Base-by-base conservation (phyloP, 371 early-diverging fungal species). In the Dinochytrium kinnereticum region DNA sequence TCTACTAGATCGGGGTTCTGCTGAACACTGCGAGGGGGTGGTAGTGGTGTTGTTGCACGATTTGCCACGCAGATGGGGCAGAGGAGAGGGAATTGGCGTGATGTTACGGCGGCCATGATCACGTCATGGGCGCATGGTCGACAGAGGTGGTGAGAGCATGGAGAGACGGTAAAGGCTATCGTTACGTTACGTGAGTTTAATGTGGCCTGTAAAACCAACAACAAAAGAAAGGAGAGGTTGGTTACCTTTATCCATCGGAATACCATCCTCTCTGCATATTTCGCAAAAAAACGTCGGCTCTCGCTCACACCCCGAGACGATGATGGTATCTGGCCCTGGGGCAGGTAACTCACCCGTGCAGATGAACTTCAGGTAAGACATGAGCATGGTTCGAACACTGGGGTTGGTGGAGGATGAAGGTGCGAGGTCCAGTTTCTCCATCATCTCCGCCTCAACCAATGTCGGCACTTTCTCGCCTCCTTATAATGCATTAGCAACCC, bases 131-230 rank as follows among this genome's bases (percentile, higher is more conserved):
- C 70, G 64, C 75, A 74, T 7, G 49, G 21, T 13, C 57, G 44
- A 44, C 75, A 74, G 64, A 74, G 31, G 19, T 30, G 31, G 40
- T 74, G 75, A 13, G n/a, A 19, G 70, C 75, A 74, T 37, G 39
- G 59, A 2, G 17, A 21, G 26, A 73, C 49, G 2, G 49, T 37
- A 59, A 73, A 73, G 3, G 69, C 74, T 73, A 26, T 30, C 15
- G 26, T n/a, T n/a, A n/a, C n/a, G n/a, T n/a, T n/a, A n/a, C n/a
- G n/a, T n/a, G n/a, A n/a, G n/a, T n/a, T n/a, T n/a, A n/a, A n/a
- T n/a, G n/a, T n/a, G n/a, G n/a, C n/a, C n/a, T n/a, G n/a, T n/a
- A n/a, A n/a, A n/a, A n/a, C n/a, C n/a, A n/a, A n/a, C n/a, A n/a
- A n/a, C n/a, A n/a, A n/a, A n/a, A 15, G 57, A 55, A 19, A 55